Base-by-base conservation (phyloP, 768 basidiomycete genomes). In the Lyophyllum semitale region DNA sequence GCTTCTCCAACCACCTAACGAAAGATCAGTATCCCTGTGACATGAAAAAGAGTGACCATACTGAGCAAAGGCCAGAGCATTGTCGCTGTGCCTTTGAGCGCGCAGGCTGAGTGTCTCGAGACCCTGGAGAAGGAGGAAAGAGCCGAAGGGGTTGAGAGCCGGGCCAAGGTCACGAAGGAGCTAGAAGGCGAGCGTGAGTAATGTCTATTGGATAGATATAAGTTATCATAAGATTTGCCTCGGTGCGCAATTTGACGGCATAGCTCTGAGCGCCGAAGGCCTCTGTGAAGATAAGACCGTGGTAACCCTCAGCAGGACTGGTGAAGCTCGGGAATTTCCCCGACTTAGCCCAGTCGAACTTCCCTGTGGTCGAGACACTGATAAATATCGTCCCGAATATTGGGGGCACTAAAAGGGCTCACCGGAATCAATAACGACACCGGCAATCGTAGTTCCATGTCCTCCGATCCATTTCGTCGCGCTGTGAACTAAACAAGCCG, bases 381-480 rank as follows among this genome's bases (percentile, higher is more conserved):
- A n/a, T 15, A 25, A 2, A 1, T 12, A 22, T 26, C 37, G 32
- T 48, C 9, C 22, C 15, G 23, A 27, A 17, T 4, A 8, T 5
- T 3, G 8, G 18, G n/a, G 27, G 22, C 25, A 51, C 37, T 1
- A n/a, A 25, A 8, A 8, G 22, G 5, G 63, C 54, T 25, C 50
- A 81, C 87, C 89, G 4, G 81, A 78, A 65, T 91, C 90, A 44
- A 93, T 69, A 55, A 93, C 73, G 32, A 91, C 82, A 44, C 91
- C 91, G 2, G 78, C 89, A 46, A 93, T 88, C 22, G 88, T 89
- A 0, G 85, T 92, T 23, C 91, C 90, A 57, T 91, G 89, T 0
- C 88, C 87, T 6, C 88, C 86, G 30, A 93, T 89, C 91, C 91
- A 93, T 65, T 93, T 92, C 0, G 91, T 91, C 1, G 88, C 88